A percentile compares a stretch with the other conserved stretches of the same genome.
Conservation (phyloP, 768 basidiomycete genomes). For the Arthromyces matolae region DNA sequence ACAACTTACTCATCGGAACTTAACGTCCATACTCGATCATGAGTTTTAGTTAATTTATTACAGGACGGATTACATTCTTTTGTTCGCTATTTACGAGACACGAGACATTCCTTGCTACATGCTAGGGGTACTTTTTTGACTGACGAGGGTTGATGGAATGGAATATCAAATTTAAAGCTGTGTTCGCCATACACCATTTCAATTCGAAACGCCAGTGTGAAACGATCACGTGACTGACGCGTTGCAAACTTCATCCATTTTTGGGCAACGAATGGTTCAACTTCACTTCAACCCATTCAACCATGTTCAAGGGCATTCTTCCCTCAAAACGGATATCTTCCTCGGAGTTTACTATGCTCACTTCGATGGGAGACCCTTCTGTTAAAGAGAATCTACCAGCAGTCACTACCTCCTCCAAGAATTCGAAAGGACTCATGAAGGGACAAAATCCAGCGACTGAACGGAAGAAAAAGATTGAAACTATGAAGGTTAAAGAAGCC, state of each 20-base stretch:
- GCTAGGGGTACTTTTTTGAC: too few relatives aligned
- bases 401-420: conserved; percentile 13
- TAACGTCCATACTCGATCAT: too few relatives aligned
- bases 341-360: conserved; percentile 73
- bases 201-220: not conserved
- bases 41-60: too few relatives aligned
- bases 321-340: conserved; percentile 64
- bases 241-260: conserved; percentile 3
- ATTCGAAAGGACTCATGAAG: conserved; percentile 23
- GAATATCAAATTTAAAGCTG: not conserved
- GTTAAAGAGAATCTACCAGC: conserved; percentile 66
- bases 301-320: conserved; percentile 82
- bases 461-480: conserved; percentile 36
- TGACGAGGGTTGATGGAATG: too few relatives aligned
- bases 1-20: too few relatives aligned
- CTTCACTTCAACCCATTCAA: conserved; percentile 15
- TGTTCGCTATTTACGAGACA: too few relatives aligned
- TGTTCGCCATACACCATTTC: too few relatives aligned
- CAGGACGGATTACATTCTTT: too few relatives aligned
- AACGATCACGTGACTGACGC: conserved; percentile 14
- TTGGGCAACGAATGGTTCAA: conserved; percentile 11
- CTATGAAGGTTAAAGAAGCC: conserved; percentile 15
- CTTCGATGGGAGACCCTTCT: conserved; percentile 45
- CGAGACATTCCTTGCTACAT: too few relatives aligned
- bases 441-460: conserved; percentile 30